These are phyloP conservation scores for Teunomyces pallodes DNA, from an alignment of 805 yeast species.

Conservation along the genomic window DNA sequence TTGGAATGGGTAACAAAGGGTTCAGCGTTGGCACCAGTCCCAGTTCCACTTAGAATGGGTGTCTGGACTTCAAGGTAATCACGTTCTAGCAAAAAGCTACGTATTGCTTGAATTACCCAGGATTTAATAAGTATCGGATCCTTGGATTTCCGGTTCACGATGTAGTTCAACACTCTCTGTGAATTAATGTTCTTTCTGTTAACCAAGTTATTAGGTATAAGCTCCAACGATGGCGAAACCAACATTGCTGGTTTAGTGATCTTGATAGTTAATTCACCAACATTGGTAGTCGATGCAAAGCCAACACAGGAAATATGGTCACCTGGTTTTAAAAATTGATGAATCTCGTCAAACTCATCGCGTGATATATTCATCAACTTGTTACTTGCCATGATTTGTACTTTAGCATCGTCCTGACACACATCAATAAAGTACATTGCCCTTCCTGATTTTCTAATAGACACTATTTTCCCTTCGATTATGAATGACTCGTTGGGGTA, in stretches of 20 bases:
- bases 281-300: conserved; percentile 67
- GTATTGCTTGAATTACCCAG: conserved; percentile 50
- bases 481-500: conserved; percentile 7
- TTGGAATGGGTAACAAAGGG: conserved; percentile 65
- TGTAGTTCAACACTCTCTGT: conserved; percentile 72
- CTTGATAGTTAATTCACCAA: conserved; percentile 76
- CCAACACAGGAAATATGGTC: conserved; percentile 72
- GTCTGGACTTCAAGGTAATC: conserved; percentile 84
- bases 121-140: conserved; percentile 52
- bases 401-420: conserved; percentile 51
- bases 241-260: conserved; percentile 48
- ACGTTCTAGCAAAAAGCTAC: conserved; percentile 52
- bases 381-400: conserved; percentile 64
- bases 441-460: conserved; percentile 64
- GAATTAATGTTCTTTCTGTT: conserved; percentile 57
- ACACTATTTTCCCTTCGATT: conserved; percentile 54
- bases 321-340: conserved; percentile 57
- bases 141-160: conserved; percentile 53
- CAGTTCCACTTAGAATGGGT: conserved; percentile 70
- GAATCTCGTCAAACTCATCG: conserved; percentile 41
- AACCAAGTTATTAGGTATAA: conserved; percentile 61
- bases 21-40: conserved; percentile 91
- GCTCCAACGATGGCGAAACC: conserved; percentile 64
- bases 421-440: conserved; percentile 70
- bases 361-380: conserved; percentile 42